A percentile compares a stretch with the other conserved stretches of the same genome.
phyloP scores from a whole-genome alignment of 306 rosid genomes.

The Corylus americana region DNA sequence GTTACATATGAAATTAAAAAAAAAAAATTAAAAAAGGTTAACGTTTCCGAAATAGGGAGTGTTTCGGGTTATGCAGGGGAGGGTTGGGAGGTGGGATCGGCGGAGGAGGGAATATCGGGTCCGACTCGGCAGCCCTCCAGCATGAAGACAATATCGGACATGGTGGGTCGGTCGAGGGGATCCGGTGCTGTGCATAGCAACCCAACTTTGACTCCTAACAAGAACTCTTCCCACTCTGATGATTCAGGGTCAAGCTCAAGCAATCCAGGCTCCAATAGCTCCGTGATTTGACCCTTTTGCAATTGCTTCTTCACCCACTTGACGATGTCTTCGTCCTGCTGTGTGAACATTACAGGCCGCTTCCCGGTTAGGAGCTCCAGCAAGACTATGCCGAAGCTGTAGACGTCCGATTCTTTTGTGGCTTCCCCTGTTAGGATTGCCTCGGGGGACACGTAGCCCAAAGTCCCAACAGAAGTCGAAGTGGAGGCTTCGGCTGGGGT shows the following conservation, averaged over 20 bases:
- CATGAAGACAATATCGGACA: constrained; percentile 98
- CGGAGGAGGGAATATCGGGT: constrained; percentile 86
- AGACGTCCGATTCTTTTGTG: constrained; percentile 84
- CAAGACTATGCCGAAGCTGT: constrained; percentile 85
- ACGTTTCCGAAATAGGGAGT: constrained; percentile 12
- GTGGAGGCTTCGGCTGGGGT: constrained; percentile 66
- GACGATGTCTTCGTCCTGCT: constrained; percentile 90
- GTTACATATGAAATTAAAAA: constrained; percentile 24
- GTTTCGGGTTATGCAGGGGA: constrained; percentile 57
- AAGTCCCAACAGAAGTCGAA: constrained; percentile 69
- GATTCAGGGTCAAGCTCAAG: constrained; percentile 95
- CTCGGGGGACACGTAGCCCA: constrained; percentile 87
- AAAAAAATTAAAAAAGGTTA: constrained; percentile 28
- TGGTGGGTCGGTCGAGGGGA: constrained; percentile 87
- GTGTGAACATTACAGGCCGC: constrained; percentile 84
- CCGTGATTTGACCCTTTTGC: constrained; percentile 85
- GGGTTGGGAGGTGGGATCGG: constrained; percentile 83
- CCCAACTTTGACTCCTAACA: constrained; percentile 89
- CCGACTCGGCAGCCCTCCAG: constrained; percentile 97
- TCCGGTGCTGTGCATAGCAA: constrained; percentile 93
- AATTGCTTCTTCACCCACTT: constrained; percentile 95
- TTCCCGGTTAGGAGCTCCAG: constrained; percentile 86
- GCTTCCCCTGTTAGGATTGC: constrained; percentile 72
- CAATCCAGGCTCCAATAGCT: constrained; percentile 83
- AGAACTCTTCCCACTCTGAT: constrained; percentile 94